Evolutionary conservation across 2,329 filamentous ascomycete species (phyloP).

Genomic region (Karstenula rhodostoma): DNA sequence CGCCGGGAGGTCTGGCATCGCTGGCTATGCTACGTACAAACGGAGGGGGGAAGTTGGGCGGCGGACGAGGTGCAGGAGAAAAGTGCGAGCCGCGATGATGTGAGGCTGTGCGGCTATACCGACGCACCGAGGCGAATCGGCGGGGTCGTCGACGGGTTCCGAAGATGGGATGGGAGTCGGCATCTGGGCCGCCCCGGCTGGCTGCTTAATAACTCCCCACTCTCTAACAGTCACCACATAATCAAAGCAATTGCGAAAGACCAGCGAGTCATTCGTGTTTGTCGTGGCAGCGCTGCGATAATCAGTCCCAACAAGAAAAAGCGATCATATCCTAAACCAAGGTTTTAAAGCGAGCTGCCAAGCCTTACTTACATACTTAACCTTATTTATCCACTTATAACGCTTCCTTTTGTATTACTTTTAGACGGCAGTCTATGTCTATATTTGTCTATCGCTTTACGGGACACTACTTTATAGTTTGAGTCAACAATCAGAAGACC

Average conservation of each 20-base stretch:
- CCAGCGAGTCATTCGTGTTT: slow-evolving; percentile 13
- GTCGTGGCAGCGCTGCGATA: background rate
- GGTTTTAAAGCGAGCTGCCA: too few species aligned
- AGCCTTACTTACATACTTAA: too few species aligned
- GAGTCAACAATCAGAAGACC: too few species aligned
- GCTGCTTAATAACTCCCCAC: slow-evolving; percentile 3
- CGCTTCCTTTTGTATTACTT: too few species aligned
- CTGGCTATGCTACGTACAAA: slow-evolving; percentile 12
- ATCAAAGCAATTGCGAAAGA: slow-evolving; percentile 19
- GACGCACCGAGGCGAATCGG: slow-evolving; percentile 24
- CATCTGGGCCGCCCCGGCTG: slow-evolving; percentile 28
- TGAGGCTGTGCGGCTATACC: slow-evolving; percentile 21
- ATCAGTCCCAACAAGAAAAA: background rate
- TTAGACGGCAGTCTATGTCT: too few species aligned
- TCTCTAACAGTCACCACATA: slow-evolving; percentile 2
- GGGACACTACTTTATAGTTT: too few species aligned
- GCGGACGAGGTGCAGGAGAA: slow-evolving; percentile 7
- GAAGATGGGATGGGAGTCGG: slow-evolving; percentile 23
- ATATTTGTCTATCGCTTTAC: too few species aligned
- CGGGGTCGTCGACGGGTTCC: slow-evolving; percentile 22
- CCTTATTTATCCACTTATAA: too few species aligned
- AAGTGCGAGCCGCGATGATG: slow-evolving; percentile 11
- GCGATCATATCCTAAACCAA: too few species aligned
- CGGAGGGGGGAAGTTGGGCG: background rate
- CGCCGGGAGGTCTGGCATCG: slow-evolving; percentile 64